A percentile compares a stretch with the other conserved stretches of the same genome.
Evolutionary conservation across 2,329 filamentous ascomycete species (phyloP).

Genomic region (Cladophialophora yegresii): DNA sequence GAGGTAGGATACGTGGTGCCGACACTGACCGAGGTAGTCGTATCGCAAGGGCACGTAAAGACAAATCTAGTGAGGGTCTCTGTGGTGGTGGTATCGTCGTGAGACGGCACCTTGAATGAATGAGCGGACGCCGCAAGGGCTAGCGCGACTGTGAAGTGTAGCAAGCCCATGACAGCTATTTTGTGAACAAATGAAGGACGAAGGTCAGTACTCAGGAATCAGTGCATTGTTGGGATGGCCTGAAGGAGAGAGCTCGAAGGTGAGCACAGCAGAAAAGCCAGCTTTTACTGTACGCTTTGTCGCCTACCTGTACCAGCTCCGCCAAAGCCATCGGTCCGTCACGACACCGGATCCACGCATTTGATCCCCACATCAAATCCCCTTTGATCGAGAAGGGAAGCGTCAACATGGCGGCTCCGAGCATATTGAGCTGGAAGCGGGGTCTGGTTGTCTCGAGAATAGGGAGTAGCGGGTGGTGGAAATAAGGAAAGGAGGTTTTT

Average conservation of each 20-base stretch:
- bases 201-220: conserved; percentile 8
- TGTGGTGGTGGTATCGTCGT: conserved; percentile 10
- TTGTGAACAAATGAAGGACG: conserved; percentile 10
- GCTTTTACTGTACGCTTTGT: not conserved
- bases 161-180: conserved; percentile 16
- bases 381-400: conserved; percentile 11
- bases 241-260: not conserved
- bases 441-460: not conserved
- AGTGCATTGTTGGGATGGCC: conserved; percentile 5
- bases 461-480: conserved; percentile 7
- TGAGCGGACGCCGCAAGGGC: conserved; percentile 16
- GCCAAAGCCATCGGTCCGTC: not conserved
- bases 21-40: conserved; percentile 11
- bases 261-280: conserved; percentile 17
- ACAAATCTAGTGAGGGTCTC: conserved; percentile 22
- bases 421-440: conserved; percentile 5
- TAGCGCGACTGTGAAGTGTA: conserved; percentile 8
- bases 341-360: not conserved
- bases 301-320: conserved; percentile 9
- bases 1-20: conserved; percentile 12
- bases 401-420: conserved; percentile 3
- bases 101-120: conserved; percentile 4
- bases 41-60: conserved; percentile 19
- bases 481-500: conserved; percentile 13
- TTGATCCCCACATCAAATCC: not conserved